Evolutionary conservation across 1,284 basidiomycete species (phyloP).

Genomic region (Butyriboletus pseudospeciosus): DNA sequence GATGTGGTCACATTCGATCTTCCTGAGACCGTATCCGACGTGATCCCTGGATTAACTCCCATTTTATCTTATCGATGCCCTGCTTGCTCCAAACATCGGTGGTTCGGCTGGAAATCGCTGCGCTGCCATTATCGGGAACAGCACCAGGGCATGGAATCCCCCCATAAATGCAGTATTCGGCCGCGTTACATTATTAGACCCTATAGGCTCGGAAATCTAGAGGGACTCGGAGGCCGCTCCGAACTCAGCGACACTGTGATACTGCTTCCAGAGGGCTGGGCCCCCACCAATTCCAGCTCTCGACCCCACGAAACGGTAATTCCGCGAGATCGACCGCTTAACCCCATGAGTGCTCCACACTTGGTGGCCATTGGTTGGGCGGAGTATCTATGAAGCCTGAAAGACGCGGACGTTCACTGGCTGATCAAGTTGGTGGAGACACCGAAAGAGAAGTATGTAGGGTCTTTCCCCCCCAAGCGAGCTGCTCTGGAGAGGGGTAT

Average conservation of each 20-base stretch:
- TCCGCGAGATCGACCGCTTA: neutral
- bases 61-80: neutral
- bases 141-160: neutral
- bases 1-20: neutral
- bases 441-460: neutral
- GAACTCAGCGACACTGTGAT: neutral
- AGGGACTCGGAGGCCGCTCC: neutral
- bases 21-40: neutral
- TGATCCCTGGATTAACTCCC: neutral
- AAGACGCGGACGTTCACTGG: neutral
- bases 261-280: neutral
- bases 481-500: conserved; percentile 2
- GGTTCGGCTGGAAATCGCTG: neutral
- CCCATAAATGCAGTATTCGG: neutral
- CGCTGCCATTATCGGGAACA: neutral
- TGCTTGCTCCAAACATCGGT: neutral
- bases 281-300: neutral
- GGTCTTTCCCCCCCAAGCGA: neutral
- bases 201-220: neutral
- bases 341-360: neutral
- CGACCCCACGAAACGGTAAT: neutral
- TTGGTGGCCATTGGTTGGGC: neutral
- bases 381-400: neutral
- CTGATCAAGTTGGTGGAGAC: neutral
- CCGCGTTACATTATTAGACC: neutral